Evolutionary conservation across 2,329 filamentous ascomycete genomes (phyloP).

Genomic region (Aspergillus novofumigatus): DNA sequence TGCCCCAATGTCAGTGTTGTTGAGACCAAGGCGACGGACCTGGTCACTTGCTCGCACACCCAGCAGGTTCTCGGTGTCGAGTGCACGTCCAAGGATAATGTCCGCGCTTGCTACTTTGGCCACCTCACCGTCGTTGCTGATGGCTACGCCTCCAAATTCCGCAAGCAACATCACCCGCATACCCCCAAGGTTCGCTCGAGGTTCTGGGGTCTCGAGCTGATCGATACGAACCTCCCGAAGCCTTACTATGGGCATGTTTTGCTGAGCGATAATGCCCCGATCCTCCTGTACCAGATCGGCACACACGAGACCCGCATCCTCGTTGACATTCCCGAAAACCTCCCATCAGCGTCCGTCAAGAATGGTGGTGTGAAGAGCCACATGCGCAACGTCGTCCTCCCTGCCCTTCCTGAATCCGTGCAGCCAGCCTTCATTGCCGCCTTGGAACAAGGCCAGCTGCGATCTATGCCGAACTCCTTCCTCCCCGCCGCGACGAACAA

Average conservation of each 20-base stretch:
- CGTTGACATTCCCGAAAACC: constrained; percentile 77
- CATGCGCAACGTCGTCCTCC: constrained; percentile 73
- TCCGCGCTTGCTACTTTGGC: constrained; percentile 78
- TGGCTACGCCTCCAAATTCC: constrained; percentile 88
- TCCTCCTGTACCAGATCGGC: constrained; percentile 95
- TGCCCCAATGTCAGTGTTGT: constrained; percentile 84
- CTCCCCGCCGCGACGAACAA: constrained; percentile 74
- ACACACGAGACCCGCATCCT: constrained; percentile 88
- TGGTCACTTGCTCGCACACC: constrained; percentile 66
- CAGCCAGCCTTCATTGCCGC: constrained; percentile 71
- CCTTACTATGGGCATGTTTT: constrained; percentile 81
- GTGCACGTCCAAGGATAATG: constrained; percentile 58
- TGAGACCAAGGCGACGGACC: constrained; percentile 77
- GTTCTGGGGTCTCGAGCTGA: constrained; percentile 91
- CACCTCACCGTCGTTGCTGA: constrained; percentile 85
- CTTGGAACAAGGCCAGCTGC: constrained; percentile 71
- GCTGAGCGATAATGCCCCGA: constrained; percentile 70
- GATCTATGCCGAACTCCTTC: constrained; percentile 95
- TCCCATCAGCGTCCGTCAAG: constrained; percentile 67
- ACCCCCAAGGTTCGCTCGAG: constrained; percentile 71
- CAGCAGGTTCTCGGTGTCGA: constrained; percentile 79
- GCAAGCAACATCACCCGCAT: constrained; percentile 68
- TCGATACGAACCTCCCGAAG: constrained; percentile 75
- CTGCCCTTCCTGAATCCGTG: constrained; percentile 67
- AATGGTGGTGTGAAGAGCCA: constrained; percentile 83